Evolutionary conservation across 225 moss, liverwort and hornwort genomes (phyloP).

Genomic region (Takakia lepidozioides): DNA sequence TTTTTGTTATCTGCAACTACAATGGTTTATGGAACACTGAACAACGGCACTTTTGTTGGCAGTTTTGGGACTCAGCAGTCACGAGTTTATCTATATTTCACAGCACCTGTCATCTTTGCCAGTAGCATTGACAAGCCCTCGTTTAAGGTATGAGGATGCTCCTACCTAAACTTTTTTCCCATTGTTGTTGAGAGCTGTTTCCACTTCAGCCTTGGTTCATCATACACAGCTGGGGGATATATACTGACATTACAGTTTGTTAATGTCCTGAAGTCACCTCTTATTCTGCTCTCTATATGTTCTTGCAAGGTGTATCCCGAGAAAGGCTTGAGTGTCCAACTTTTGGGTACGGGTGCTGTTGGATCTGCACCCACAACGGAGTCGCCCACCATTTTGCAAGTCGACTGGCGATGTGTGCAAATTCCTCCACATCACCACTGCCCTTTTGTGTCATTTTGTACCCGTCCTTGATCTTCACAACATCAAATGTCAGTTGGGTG

Average conservation of each 20-base stretch:
- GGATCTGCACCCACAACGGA: conserved; percentile 59
- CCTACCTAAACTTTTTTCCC: background rate
- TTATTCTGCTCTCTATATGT: background rate
- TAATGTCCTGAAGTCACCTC: no score
- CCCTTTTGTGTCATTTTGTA: no score
- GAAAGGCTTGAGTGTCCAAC: conserved; percentile 61
- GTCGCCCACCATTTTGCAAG: conserved; percentile 66
- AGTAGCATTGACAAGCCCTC: conserved; percentile 50
- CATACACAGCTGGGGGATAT: no score
- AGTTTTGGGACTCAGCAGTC: conserved; percentile 78
- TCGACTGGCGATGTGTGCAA: conserved; percentile 74
- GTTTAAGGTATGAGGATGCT: conserved; percentile 24
- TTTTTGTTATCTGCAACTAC: no score
- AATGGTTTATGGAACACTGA: no score
- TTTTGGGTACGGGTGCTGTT: conserved; percentile 48
- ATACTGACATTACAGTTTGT: no score
- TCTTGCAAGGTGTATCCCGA: conserved; percentile 39
- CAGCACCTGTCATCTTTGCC: conserved; percentile 46
- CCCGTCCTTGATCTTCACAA: no score
- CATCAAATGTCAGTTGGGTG: no score
- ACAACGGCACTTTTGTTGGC: no score
- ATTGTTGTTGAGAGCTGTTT: background rate
- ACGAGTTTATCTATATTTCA: conserved; percentile 59
- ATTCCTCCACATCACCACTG: no score
- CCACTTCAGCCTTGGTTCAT: no score